A percentile compares a stretch with the other conserved stretches of the same genome.
These are phyloP conservation scores for Fusarium cyanostomum DNA, from an alignment of 2,329 filamentous ascomycete genomes.

Conservation along the genomic window DNA sequence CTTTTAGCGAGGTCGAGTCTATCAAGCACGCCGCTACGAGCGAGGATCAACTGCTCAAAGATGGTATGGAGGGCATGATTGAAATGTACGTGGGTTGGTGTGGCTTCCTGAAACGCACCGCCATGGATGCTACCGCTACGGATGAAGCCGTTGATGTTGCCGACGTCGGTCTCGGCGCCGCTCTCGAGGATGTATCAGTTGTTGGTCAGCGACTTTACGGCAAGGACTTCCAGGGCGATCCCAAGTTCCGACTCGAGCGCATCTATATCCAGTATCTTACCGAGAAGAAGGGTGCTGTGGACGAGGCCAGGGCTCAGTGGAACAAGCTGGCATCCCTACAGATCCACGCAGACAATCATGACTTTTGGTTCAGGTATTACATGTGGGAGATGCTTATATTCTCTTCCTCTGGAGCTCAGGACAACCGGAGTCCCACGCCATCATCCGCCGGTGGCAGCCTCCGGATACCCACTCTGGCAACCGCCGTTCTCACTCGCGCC, in stretches of 20 bases:
- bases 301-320: constrained; percentile 82
- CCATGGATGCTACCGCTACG: constrained; percentile 76
- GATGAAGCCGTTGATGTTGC: constrained; percentile 90
- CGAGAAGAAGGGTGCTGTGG: constrained; percentile 80
- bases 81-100: constrained; percentile 96
- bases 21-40: constrained; percentile 94
- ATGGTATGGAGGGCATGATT: constrained; percentile 86
- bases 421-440: constrained; percentile 64
- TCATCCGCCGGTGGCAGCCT: constrained; percentile 57
- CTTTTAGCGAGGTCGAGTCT: constrained; percentile 83
- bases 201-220: constrained; percentile 81
- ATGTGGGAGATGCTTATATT: constrained; percentile 84
- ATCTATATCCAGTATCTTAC: constrained; percentile 93
- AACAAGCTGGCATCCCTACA: constrained; percentile 71
- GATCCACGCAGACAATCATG: constrained; percentile 78
- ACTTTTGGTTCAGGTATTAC: constrained; percentile 95
- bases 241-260: constrained; percentile 86
- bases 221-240: constrained; percentile 81
- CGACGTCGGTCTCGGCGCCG: constrained; percentile 86
- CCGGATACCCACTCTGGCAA: constrained; percentile 77
- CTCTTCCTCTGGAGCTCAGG: constrained; percentile 51
- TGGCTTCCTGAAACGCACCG: constrained; percentile 86
- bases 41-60: constrained; percentile 82
- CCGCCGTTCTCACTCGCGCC: constrained; percentile 78
- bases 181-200: constrained; percentile 84